A percentile compares a stretch with the other conserved stretches of the same genome.
Conservation (phyloP, 345 rosid species). For the Arabidopsis suecica region DNA sequence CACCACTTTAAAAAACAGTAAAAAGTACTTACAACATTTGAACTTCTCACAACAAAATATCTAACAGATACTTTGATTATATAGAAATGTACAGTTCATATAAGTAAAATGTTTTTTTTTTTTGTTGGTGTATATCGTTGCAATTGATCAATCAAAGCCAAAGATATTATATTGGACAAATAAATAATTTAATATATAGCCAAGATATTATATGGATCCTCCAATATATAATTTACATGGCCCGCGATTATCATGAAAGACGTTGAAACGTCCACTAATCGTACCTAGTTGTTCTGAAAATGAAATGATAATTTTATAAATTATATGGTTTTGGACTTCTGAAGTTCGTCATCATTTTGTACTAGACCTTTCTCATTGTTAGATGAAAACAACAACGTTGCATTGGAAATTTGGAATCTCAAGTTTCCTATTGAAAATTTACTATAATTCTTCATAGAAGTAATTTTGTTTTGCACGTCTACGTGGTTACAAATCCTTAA, state of each 20-base stretch:
- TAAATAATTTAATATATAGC: background rate
- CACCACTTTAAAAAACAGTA: constrained; percentile 24
- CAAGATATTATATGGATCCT: constrained; percentile 41
- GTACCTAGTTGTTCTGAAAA: constrained; percentile 36
- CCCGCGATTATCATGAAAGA: constrained; percentile 35
- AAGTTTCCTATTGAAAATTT: background rate
- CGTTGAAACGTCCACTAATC: constrained; percentile 47
- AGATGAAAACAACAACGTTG: background rate
- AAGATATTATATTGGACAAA: constrained; percentile 13
- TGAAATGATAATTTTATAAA: constrained; percentile 22
- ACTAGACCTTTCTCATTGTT: background rate
- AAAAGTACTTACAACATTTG: background rate
- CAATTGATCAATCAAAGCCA: constrained; percentile 24
- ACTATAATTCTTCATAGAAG: background rate
- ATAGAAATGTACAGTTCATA: background rate
- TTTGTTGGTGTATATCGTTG: background rate
- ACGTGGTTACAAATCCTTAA: constrained; percentile 7
- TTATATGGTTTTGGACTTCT: constrained; percentile 33
- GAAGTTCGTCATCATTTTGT: constrained; percentile 35
- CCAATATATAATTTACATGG: constrained; percentile 28
- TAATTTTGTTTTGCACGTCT: background rate
- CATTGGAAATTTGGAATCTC: background rate
- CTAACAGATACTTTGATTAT: constrained; percentile 1
- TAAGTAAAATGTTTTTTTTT: no score
- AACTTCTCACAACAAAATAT: background rate